Evolutionary conservation across 352 stramenopile species (phyloP).

Genomic region (Phytophthora citrophthora): DNA sequence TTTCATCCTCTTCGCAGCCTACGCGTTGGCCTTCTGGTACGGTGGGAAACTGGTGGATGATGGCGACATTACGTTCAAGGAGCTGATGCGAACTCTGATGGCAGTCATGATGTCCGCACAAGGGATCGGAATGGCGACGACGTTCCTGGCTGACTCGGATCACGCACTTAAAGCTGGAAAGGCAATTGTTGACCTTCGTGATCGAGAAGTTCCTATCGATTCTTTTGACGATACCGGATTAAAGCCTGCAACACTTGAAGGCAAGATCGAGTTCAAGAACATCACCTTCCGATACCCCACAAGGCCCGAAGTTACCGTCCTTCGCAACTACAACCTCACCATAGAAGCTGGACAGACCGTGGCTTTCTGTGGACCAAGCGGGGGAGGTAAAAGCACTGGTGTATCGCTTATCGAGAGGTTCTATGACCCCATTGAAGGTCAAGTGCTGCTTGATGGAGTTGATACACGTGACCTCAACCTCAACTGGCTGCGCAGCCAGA

Average conservation of each 20-base stretch:
- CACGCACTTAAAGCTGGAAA: constrained; percentile 65
- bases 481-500: constrained; percentile 52
- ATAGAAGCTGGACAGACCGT: constrained; percentile 72
- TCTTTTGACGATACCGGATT: constrained; percentile 36
- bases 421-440: constrained; percentile 59
- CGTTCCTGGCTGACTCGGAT: constrained; percentile 52
- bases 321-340: constrained; percentile 84
- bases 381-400: constrained; percentile 52
- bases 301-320: constrained; percentile 43
- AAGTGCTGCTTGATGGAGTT: constrained; percentile 75
- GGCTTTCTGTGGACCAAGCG: constrained; percentile 56
- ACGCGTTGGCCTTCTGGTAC: constrained; percentile 70
- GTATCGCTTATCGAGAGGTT: constrained; percentile 62
- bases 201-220: constrained; percentile 41
- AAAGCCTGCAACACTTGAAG: constrained; percentile 18
- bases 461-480: constrained; percentile 76
- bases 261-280: constrained; percentile 11
- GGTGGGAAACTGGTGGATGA: constrained; percentile 49
- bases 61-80: constrained; percentile 33
- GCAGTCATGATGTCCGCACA: constrained; percentile 52
- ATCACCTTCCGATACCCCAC: background rate
- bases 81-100: constrained; percentile 49
- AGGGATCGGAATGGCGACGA: constrained; percentile 30
- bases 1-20: constrained; percentile 34
- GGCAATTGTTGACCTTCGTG: constrained; percentile 38